These are phyloP conservation scores for Zygosaccharomyces rouxii DNA, from an alignment of 805 yeast genomes.

Conservation along the genomic window DNA sequence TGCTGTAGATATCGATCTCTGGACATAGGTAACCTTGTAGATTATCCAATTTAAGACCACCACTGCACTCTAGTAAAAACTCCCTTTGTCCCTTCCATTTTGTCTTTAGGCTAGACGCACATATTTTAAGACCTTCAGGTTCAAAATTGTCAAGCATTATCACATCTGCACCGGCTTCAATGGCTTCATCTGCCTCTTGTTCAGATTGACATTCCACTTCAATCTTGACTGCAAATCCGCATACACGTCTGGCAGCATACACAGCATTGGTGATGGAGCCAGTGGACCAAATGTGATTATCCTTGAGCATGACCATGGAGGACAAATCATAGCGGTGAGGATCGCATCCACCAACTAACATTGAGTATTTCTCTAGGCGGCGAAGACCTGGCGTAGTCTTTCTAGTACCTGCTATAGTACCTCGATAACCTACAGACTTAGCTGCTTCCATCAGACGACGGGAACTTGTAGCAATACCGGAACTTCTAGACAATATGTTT, in stretches of 20 bases:
- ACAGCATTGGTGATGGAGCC: conserved; percentile 90
- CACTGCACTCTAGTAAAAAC: conserved; percentile 83
- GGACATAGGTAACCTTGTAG: conserved; percentile 61
- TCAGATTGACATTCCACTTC: conserved; percentile 90
- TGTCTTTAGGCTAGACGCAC: conserved; percentile 58
- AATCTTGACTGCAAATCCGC: conserved; percentile 85
- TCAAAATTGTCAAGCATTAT: conserved; percentile 89
- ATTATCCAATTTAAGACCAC: conserved; percentile 76
- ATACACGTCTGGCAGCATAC: conserved; percentile 64
- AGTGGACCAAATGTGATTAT: conserved; percentile 87
- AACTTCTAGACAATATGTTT: conserved; percentile 73
- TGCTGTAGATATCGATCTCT: conserved; percentile 84
- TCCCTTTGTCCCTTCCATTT: conserved; percentile 46
- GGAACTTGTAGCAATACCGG: conserved; percentile 84
- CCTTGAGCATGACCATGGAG: conserved; percentile 94
- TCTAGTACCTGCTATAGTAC: conserved; percentile 91
- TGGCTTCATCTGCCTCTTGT: conserved; percentile 86
- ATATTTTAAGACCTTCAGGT: conserved; percentile 57
- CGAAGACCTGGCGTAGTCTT: conserved; percentile 97
- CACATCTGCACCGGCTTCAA: conserved; percentile 91
- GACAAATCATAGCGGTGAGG: conserved; percentile 88
- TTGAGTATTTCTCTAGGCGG: conserved; percentile 82
- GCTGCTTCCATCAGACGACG: conserved; percentile 55
- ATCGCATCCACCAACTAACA: conserved; percentile 94
- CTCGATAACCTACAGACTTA: conserved; percentile 62